Evolutionary conservation across 768 basidiomycete genomes (phyloP).

Genomic region (Mycena latifolia): DNA sequence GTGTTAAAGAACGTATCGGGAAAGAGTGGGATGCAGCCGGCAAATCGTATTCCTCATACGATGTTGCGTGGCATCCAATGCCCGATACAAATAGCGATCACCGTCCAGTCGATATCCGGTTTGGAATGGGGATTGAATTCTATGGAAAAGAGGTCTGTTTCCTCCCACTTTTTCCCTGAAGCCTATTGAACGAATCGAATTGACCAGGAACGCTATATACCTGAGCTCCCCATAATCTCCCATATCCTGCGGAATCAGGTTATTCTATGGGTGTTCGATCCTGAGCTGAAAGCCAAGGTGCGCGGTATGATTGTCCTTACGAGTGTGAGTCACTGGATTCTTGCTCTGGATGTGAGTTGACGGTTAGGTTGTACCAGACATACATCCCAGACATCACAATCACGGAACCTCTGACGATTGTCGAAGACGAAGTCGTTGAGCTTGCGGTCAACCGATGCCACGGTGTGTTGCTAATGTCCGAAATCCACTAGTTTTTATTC

Average conservation of each 20-base stretch:
- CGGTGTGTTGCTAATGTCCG: too few relatives aligned
- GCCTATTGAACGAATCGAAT: too few relatives aligned
- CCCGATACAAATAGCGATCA: neutral
- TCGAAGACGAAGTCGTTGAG: slow-evolving; percentile 7
- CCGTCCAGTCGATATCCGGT: slow-evolving; percentile 6
- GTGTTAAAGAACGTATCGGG: slow-evolving; percentile 6
- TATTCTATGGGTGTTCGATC: slow-evolving; percentile 19
- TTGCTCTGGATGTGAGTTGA: neutral
- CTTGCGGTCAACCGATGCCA: too few relatives aligned
- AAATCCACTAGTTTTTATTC: neutral
- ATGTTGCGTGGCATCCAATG: slow-evolving; percentile 6
- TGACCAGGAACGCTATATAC: slow-evolving; percentile 6
- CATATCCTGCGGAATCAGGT: slow-evolving; percentile 22
- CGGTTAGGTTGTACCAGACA: neutral
- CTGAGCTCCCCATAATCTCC: neutral
- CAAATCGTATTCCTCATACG: too few relatives aligned
- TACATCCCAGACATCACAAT: slow-evolving; percentile 22
- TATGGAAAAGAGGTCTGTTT: slow-evolving; percentile 6
- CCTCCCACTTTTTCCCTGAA: neutral
- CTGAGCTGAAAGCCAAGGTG: slow-evolving; percentile 13
- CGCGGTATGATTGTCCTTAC: slow-evolving; percentile 17
- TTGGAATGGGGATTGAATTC: slow-evolving; percentile 24
- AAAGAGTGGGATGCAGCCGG: neutral
- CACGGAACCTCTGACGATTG: neutral
- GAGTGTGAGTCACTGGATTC: neutral